phyloP scores from a whole-genome alignment of 2,329 filamentous ascomycete species.

The Chaetoscypha palmicola region DNA sequence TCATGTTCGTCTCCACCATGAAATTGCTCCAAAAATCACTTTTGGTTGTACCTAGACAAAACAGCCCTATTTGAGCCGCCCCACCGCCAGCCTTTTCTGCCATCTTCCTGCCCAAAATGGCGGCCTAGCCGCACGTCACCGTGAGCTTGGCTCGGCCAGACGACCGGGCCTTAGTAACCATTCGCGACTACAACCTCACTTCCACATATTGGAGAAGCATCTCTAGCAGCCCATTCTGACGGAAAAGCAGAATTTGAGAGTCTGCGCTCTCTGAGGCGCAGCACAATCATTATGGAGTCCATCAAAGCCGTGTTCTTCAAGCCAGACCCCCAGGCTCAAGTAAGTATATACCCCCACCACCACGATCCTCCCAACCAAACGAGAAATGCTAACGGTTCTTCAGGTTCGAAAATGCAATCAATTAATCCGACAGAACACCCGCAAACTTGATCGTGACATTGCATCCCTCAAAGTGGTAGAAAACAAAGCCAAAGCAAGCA shows the following conservation, averaged over 20 bases:
- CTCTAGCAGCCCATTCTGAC: constrained; percentile 1
- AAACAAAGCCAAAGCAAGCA: constrained; percentile 75
- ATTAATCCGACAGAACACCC: constrained; percentile 81
- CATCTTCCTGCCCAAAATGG: not conserved
- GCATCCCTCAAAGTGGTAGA: constrained; percentile 70
- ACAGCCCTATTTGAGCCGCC: not conserved
- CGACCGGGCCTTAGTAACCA: not conserved
- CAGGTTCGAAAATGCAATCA: constrained; percentile 94
- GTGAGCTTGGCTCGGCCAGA: not conserved
- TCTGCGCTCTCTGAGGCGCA: constrained; percentile 7
- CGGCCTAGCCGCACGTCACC: not conserved
- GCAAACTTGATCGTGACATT: constrained; percentile 93
- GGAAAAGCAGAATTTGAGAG: too few relatives aligned
- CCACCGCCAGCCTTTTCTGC: not conserved
- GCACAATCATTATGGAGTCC: constrained; percentile 87
- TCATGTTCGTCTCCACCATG: too few relatives aligned
- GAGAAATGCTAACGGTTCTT: constrained; percentile 6
- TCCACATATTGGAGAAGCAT: too few relatives aligned
- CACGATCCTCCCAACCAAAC: constrained; percentile 1
- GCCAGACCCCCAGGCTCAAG: constrained; percentile 89
- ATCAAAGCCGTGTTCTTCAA: constrained; percentile 82
- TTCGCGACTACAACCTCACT: too few relatives aligned
- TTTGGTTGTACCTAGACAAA: not conserved
- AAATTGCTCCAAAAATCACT: too few relatives aligned
- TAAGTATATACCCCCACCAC: constrained; percentile 36